phyloP scores from a whole-genome alignment of 2,329 filamentous ascomycete genomes.

The Pyrenochaeta sp. region DNA sequence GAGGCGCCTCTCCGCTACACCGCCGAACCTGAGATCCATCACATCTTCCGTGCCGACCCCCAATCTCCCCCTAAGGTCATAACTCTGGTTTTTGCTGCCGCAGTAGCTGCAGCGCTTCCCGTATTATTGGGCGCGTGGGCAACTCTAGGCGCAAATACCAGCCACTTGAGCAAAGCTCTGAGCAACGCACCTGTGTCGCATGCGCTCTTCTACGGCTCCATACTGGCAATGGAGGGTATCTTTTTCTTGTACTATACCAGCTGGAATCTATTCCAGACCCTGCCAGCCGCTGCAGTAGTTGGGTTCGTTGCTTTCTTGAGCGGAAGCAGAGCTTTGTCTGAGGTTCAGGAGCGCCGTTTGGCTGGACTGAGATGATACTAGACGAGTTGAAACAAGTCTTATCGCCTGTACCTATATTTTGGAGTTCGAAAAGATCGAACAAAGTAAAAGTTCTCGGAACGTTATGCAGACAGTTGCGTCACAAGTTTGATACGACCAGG shows the following conservation, averaged over 20 bases:
- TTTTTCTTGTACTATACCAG: conserved; percentile 94
- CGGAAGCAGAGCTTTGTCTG: conserved; percentile 87
- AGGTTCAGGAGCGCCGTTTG: conserved; percentile 88
- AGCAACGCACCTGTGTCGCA: conserved; percentile 81
- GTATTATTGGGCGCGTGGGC: conserved; percentile 78
- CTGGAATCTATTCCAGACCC: conserved; percentile 90
- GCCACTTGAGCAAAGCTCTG: conserved; percentile 79
- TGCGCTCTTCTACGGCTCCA: conserved; percentile 82
- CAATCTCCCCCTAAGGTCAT: conserved; percentile 82
- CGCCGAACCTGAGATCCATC: conserved; percentile 84
- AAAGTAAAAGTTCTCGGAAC: background rate
- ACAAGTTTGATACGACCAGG: background rate
- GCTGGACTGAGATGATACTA: conserved; percentile 68
- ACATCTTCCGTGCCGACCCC: conserved; percentile 84
- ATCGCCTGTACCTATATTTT: background rate
- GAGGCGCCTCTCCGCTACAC: conserved; percentile 82
- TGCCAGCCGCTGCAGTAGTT: conserved; percentile 76
- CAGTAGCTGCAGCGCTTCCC: conserved; percentile 77
- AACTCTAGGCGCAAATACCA: conserved; percentile 81
- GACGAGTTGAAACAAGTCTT: background rate
- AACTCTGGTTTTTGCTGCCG: conserved; percentile 77
- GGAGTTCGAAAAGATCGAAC: background rate
- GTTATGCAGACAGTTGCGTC: background rate
- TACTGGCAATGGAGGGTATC: conserved; percentile 86
- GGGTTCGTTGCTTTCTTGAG: conserved; percentile 80